Conservation (phyloP, 768 basidiomycete genomes). For the Calocybe cyanea region DNA sequence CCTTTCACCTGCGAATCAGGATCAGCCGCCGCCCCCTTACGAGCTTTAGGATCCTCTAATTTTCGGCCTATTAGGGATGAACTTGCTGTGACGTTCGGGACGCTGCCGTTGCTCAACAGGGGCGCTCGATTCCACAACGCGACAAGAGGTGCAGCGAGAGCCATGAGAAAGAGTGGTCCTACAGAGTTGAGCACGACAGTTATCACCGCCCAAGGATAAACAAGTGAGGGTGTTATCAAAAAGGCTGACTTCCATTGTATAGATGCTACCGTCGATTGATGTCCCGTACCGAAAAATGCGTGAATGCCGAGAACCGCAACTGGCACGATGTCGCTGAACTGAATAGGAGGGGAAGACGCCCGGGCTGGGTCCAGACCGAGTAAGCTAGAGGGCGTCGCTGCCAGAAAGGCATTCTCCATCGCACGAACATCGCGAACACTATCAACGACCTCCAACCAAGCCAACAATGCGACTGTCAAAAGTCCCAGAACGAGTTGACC, state of each 20-base stretch:
- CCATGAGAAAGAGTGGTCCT: conserved; percentile 67
- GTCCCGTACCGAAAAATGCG: conserved; percentile 85
- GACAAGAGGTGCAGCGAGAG: conserved; percentile 63
- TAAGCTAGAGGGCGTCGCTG: conserved; percentile 40
- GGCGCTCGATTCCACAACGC: conserved; percentile 86
- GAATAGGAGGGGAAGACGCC: conserved; percentile 31
- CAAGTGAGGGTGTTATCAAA: conserved; percentile 64
- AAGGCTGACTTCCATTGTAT: conserved; percentile 97
- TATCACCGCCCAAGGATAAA: conserved; percentile 69
- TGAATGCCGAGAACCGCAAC: conserved; percentile 75
- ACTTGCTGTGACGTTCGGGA: not conserved
- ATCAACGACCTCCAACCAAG: conserved; percentile 78
- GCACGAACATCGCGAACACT: conserved; percentile 68
- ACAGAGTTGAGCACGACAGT: conserved; percentile 77
- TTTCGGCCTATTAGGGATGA: not conserved
- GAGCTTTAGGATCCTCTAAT: not conserved
- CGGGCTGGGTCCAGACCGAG: conserved; percentile 29
- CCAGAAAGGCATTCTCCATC: conserved; percentile 49
- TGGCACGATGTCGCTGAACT: conserved; percentile 67
- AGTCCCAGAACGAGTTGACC: conserved; percentile 78
- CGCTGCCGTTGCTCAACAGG: conserved; percentile 12
- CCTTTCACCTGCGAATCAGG: conserved; percentile 30
- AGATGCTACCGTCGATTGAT: conserved; percentile 84
- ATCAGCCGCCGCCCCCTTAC: conserved; percentile 8
- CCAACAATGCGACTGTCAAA: conserved; percentile 60